Evolutionary conservation across 2,329 filamentous ascomycete genomes (phyloP), one percentile per base, ranked within the genome.

Genomic region (Fusarium paranaense): DNA sequence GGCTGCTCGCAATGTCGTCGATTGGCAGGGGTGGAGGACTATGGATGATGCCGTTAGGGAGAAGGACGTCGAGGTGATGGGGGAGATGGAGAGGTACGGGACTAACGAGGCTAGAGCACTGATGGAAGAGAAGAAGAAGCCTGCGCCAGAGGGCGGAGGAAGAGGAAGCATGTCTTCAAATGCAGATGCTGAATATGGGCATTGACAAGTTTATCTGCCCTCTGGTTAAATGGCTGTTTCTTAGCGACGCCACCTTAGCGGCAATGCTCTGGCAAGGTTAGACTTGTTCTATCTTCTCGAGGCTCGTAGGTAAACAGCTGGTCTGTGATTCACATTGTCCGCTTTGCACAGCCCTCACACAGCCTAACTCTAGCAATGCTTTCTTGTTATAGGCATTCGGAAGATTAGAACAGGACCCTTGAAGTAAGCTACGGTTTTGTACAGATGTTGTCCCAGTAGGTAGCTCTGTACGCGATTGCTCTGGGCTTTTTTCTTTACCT

Each of bases 1-100:
- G 30, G 81, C 78, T 1, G 82, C 81, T 4, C 81, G 80, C 63
- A 82, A 83, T 45, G 80, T 83, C 11, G 81, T 84, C 27, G 76
- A 80, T 52, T 83, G 82, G 82, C 70, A 79, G 32, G 78, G 73
- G 35, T 74, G 83, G 64, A 73, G 67, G 27, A 64, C 69, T 11
- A 73, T 83, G 66, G 73, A 78, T 22, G 65, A 76, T 27, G 70
- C 60, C 5, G 78, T 84, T 22, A 50, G 72, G 38, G 74, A 79
- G 11, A 69, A 73, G 18, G 81, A 84, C 62, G 76, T 58, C 5
- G 74, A 77, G 37, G 32, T 82, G 27, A 64, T 69, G 10, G 57
- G 62, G 5, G 62, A 76, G 11, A 69, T 84, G 35, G 68, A 71
- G 30, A 74, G 59, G 27, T 66, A 76, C 22, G 72, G 76, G 30